Base-by-base conservation (phyloP, 140 eudicot genomes). In the Ambrosia hybrid region DNA sequence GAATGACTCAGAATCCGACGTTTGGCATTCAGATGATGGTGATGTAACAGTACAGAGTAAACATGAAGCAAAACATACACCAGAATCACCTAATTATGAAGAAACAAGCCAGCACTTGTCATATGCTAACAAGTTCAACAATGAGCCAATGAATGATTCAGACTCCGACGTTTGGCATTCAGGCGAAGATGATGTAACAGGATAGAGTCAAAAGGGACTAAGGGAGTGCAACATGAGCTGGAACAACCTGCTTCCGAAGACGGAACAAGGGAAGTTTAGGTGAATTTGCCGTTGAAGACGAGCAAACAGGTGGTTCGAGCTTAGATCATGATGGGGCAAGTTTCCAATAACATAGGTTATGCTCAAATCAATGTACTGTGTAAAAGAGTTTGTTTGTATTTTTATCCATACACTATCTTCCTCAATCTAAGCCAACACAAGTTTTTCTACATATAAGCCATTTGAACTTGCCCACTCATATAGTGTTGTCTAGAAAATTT, bases 1-100 rank as follows among this genome's bases (percentile, higher is more conserved):
- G 48, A 52, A 38, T 73, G 43, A 14, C 55, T 14, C 52, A 45
- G 33, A 68, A 4, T 26, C 21, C 7, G 36, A 71, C 55, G 80
- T 69, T 57, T 76, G 71, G 51, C 77, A 75, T 53, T 70, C 83
- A 10, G 81, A 61, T 16, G 83, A 76, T 37, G 53, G 9, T 6
- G 88, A 75, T 1, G 75, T 67, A 53, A 26, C 51, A 36, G 60
- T 17, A 37, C 57, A 36, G 2, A 17, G 15, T 53, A 2, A 41
- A 41, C 3, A 7, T 5, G 46, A 41, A 41, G 9, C 46, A 41
- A 7, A 41, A 41, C 46, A 41, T 41, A 41, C 46, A 41, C 6
- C 9, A 7, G 46, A 41, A 41, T 41, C 46, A 41, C 46, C 46
- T 41, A 41, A 7, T 41, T 41, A 5, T 41, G 46, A 0, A 41